Evolutionary conservation across 768 basidiomycete genomes (phyloP), one percentile per base, ranked within the genome.

Genomic region (Leccinum rimulosum): DNA sequence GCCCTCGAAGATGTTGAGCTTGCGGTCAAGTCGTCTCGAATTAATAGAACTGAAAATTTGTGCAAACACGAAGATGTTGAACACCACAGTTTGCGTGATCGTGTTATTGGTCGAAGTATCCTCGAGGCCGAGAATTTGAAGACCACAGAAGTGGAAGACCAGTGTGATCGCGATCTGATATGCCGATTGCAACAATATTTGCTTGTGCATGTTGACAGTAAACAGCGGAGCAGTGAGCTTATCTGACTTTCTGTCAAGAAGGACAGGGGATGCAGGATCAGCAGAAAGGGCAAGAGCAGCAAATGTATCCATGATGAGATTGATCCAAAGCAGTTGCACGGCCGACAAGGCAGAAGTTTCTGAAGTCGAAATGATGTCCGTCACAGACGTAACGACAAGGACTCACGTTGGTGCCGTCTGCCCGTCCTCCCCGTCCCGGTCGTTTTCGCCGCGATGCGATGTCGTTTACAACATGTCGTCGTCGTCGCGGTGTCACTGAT

Each of bases 241-340:
- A 73, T 98, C 95, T 4, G 97, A 97, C 72, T 91, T 90, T 68
- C 96, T 87, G 56, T 97, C 81, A 48, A 99, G 84, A 35, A 93
- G 82, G 6, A 78, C 72, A 50, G 86, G 86, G 2, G 88, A 85
- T 1, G 97, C 95, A 9, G 95, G 95, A 73, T 98, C 97, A 27
- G 97, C 98, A 17, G 97, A 96, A 53, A 99, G 84, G 12, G 97
- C 97, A 53, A 98, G 86, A 27, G 97, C 97, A 57, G 97, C 97
- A 70, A 99, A 98, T 2, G 94, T 96, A 71, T 97, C 95, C 95
- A 96, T 96, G 73, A 96, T 96, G 61, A 98, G 89, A 79, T 98
- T 98, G 75, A 98, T 93, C 95, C 97, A 99, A 22, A 99, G 84
- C 6, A 99, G 77, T 71, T 99, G 97, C 1, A 99, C 97, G 33